These are phyloP conservation scores for Verruconis gallopava DNA, from an alignment of 2,329 filamentous ascomycete genomes.

Conservation along the genomic window DNA sequence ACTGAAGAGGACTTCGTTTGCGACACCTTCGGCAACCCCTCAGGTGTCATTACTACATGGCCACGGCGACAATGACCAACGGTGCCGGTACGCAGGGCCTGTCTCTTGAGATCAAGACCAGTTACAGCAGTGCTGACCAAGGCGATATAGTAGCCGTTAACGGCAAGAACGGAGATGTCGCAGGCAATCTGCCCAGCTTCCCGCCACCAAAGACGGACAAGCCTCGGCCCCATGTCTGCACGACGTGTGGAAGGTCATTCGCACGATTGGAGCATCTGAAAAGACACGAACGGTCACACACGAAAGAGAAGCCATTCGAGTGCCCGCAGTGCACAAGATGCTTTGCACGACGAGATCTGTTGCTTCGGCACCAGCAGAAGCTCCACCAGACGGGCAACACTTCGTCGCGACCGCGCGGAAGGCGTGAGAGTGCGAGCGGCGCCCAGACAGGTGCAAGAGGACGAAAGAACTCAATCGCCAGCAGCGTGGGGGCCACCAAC, in stretches of 20 bases:
- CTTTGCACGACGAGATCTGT: constrained; percentile 83
- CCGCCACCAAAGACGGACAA: constrained; percentile 94
- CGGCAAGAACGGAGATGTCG: not conserved
- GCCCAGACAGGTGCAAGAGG: constrained; percentile 60
- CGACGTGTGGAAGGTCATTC: constrained; percentile 82
- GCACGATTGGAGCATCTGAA: constrained; percentile 93
- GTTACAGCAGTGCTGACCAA: too few species aligned
- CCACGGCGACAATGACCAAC: not conserved
- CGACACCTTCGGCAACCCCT: too few species aligned
- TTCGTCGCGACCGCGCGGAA: constrained; percentile 65
- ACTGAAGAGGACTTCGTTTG: too few species aligned
- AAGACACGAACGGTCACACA: constrained; percentile 93
- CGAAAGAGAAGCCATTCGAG: constrained; percentile 97
- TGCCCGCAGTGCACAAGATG: constrained; percentile 89
- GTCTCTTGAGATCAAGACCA: too few species aligned
- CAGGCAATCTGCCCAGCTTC: constrained; percentile 28
- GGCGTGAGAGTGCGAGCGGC: constrained; percentile 74
- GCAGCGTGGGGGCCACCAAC: constrained; percentile 34
- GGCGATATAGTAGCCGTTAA: too few species aligned
- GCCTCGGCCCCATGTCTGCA: constrained; percentile 86
- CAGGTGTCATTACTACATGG: constrained; percentile 1
- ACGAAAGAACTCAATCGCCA: constrained; percentile 83
- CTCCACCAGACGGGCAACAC: constrained; percentile 87
- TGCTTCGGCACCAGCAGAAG: constrained; percentile 95
- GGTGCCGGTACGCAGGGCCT: not conserved